Evolutionary conservation across 2,329 filamentous ascomycete genomes (phyloP).

Genomic region (Annulohypoxylon truncatum): DNA sequence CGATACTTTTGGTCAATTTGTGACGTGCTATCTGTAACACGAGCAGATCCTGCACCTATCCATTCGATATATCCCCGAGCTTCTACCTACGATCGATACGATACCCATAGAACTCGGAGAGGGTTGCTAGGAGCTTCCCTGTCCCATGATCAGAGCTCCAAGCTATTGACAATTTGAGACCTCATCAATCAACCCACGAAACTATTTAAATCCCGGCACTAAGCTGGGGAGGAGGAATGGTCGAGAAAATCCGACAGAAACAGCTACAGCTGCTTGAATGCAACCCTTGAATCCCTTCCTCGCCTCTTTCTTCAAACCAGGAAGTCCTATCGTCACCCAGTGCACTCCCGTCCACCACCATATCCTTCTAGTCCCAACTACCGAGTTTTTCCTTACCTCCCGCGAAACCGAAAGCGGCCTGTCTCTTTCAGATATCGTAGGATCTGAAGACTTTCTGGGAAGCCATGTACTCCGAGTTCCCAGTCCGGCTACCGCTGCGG

Average conservation of each 20-base stretch:
- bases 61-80: not conserved
- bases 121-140: slow-evolving; percentile 9
- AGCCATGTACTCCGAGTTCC: slow-evolving; percentile 96
- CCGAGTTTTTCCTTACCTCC: slow-evolving; percentile 87
- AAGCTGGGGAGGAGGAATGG: slow-evolving; percentile 40
- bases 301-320: slow-evolving; percentile 90
- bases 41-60: not conserved
- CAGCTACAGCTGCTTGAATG: slow-evolving; percentile 77
- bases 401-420: slow-evolving; percentile 88
- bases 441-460: slow-evolving; percentile 92
- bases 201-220: slow-evolving; percentile 26
- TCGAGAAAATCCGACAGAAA: slow-evolving; percentile 47
- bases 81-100: not conserved
- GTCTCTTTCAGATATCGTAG: slow-evolving; percentile 81
- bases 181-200: slow-evolving; percentile 4
- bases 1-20: not conserved
- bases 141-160: not conserved
- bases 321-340: slow-evolving; percentile 87
- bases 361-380: slow-evolving; percentile 92
- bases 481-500: slow-evolving; percentile 59
- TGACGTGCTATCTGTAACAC: not conserved
- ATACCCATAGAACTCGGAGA: not conserved
- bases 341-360: slow-evolving; percentile 92
- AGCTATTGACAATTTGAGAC: slow-evolving; percentile 3
- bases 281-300: slow-evolving; percentile 99